These are phyloP conservation scores for Theobroma grandiflorum DNA, from an alignment of 441 rosid genomes.

Conservation along the genomic window DNA sequence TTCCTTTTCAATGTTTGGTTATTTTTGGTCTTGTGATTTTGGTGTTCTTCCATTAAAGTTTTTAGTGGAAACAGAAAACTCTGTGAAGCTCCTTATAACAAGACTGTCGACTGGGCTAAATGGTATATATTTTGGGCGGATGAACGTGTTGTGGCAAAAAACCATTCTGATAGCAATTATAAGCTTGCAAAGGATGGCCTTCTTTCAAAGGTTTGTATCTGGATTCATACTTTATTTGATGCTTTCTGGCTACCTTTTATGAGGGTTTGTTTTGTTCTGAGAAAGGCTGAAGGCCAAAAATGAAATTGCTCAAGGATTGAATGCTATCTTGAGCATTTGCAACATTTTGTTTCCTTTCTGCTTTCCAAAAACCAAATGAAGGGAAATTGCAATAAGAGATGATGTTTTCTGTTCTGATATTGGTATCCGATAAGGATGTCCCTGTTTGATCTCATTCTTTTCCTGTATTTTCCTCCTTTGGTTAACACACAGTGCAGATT, in stretches of 20 bases:
- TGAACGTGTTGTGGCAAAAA: conserved; percentile 84
- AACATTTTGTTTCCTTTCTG: conserved; percentile 20
- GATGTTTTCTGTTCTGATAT: background rate
- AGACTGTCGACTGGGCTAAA: conserved; percentile 88
- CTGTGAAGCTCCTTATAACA: conserved; percentile 80
- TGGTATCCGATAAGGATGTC: too few relatives aligned
- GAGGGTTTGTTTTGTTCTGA: background rate
- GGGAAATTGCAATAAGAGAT: conserved; percentile 8
- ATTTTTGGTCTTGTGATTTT: conserved; percentile 32
- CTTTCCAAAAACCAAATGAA: background rate
- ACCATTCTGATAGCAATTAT: conserved; percentile 84
- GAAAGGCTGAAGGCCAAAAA: conserved; percentile 4
- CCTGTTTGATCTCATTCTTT: background rate
- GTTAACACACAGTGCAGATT: background rate
- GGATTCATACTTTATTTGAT: conserved; percentile 13
- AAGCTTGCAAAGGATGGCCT: conserved; percentile 80
- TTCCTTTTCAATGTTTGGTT: conserved; percentile 30
- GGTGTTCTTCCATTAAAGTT: conserved; percentile 28
- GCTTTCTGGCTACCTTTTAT: background rate
- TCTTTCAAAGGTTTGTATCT: conserved; percentile 69
- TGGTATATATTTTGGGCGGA: conserved; percentile 93
- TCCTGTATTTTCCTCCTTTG: background rate
- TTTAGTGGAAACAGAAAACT: conserved; percentile 70
- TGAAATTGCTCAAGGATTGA: background rate
- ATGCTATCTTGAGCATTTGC: conserved; percentile 1